These are phyloP conservation scores for Puccinia triticina DNA, from an alignment of 1,284 basidiomycete species.

Conservation along the genomic window DNA sequence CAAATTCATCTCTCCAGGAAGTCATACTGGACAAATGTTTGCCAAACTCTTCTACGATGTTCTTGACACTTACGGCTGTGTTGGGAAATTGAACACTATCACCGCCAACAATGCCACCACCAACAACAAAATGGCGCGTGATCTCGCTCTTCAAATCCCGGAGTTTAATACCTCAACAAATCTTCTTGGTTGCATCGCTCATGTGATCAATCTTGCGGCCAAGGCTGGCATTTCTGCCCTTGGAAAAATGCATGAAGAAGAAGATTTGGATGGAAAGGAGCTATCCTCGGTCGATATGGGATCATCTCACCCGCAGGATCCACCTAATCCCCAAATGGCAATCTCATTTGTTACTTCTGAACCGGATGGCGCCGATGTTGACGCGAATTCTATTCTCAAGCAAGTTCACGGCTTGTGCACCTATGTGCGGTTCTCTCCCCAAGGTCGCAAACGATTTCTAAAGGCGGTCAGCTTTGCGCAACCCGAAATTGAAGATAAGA, in stretches of 20 bases:
- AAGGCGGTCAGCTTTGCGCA: neutral
- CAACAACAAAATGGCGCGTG: neutral
- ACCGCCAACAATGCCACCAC: conserved; percentile 22
- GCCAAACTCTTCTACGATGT: neutral
- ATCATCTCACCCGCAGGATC: too few species aligned
- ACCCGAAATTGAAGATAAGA: neutral
- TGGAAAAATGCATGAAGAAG: neutral
- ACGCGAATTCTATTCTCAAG: neutral
- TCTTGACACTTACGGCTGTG: neutral
- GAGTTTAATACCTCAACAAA: neutral
- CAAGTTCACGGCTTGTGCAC: neutral
- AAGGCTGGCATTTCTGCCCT: neutral
- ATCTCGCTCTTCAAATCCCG: neutral
- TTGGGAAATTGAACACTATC: neutral
- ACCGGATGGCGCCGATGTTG: neutral
- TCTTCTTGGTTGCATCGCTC: neutral
- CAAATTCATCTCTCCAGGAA: too few species aligned
- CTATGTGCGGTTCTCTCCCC: neutral
- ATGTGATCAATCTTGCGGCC: conserved; percentile 1
- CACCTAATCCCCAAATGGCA: neutral
- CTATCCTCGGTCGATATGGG: conserved; percentile 5
- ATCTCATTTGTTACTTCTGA: neutral
- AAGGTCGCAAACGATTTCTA: neutral
- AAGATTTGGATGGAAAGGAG: neutral
- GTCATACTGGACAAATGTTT: conserved; percentile 11